Conservation (phyloP, 345 rosid species). For the Eucalyptus marginata region DNA sequence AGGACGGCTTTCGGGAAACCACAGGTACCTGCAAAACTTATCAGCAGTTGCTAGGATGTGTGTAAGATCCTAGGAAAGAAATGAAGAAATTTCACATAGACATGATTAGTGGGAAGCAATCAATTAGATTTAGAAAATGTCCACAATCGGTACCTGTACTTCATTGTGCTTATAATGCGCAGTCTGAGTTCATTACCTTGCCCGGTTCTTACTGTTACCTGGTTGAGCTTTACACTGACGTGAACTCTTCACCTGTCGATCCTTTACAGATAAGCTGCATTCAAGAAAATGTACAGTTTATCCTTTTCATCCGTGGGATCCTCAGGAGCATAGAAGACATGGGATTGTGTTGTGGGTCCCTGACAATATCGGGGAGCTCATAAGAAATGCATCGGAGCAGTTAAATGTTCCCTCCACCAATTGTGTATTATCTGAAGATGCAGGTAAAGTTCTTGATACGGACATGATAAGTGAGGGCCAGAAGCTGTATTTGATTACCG, state of each 20-base stretch:
- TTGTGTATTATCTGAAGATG: slow-evolving; percentile 56
- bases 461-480: slow-evolving; percentile 66
- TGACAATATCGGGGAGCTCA: slow-evolving; percentile 36
- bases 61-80: background rate
- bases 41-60: background rate
- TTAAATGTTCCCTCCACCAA: slow-evolving; percentile 19
- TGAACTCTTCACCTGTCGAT: background rate
- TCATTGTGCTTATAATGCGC: background rate
- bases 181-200: background rate
- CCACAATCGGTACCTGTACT: background rate
- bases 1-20: slow-evolving; percentile 10
- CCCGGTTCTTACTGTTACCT: background rate
- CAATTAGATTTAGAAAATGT: background rate
- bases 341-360: slow-evolving; percentile 79
- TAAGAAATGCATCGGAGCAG: slow-evolving; percentile 31
- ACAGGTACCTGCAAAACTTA: slow-evolving; percentile 27
- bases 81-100: background rate
- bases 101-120: background rate
- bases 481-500: slow-evolving; percentile 48
- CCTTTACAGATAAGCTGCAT: slow-evolving; percentile 23
- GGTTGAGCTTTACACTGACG: background rate
- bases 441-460: slow-evolving; percentile 52
- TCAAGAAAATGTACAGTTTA: slow-evolving; percentile 62
- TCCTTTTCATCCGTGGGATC: slow-evolving; percentile 56
- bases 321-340: slow-evolving; percentile 24